Evolutionary conservation across 2,329 filamentous ascomycete genomes (phyloP), one percentile per base, ranked within the genome.

Genomic region (Fusarium sp.): DNA sequence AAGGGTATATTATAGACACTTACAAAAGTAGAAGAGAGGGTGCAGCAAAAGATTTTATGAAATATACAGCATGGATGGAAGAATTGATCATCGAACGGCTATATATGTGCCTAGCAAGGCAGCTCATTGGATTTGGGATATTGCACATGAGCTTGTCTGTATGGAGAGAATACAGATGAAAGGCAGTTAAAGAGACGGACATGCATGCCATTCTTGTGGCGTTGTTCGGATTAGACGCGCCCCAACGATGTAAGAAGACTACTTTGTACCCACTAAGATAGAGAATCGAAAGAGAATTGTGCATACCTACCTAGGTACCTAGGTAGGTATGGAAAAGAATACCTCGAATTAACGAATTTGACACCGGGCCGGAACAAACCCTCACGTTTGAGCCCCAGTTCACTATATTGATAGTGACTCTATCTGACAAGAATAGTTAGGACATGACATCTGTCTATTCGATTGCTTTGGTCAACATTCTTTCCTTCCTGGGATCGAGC

Each of bases 211-310:
- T 68, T 51, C 46, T 47, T 38, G 51, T 67, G 51, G 59, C 55
- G 55, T 58, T 49, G 24, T 47, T 32, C 57, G 49, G 51, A 40
- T 46, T 54, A 62, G 57, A 72, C 24, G 65, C 65, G 68, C 55
- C 43, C 68, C 68, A 71, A 65, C 52, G 64, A 71, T 20, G 43
- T 38, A 22, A 30, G 52, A 52, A 55, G 43, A 57, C 45, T 46
- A 52, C 18, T 20, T 24, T 52, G 24, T 41, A 27, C 34, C 34
- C 34, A 44, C 46, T 27, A 57, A 53, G 44, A 45, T 15, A 38
- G 34, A 38, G 34, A 38, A 38, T 38, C 18, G 34, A 38, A 38
- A 38, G 34, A 38, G 34, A 38, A 38, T 38, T 38, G 34, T 38
- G 34, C 34, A 38, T 18, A 38, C 16, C 16, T 34, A 34, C 16